Evolutionary conservation across 768 basidiomycete genomes (phyloP), one percentile per base, ranked within the genome.

Genomic region (Mycena floridula): DNA sequence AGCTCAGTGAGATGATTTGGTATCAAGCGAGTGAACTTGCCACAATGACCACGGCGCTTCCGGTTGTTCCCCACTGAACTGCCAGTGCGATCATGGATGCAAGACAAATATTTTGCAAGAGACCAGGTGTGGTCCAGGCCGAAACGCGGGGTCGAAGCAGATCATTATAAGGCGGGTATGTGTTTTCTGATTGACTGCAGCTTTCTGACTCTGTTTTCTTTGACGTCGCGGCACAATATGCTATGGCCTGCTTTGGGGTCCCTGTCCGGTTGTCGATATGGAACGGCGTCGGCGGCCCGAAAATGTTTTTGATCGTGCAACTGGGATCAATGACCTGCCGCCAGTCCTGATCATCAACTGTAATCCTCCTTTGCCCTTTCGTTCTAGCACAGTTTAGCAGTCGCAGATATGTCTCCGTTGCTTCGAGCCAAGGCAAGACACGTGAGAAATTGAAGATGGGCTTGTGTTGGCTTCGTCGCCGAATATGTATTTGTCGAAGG

Each of bases 11-110:
- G n/a, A n/a, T n/a, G n/a, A n/a, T n/a, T n/a, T n/a, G n/a, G n/a
- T n/a, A 55, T 3, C 47, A 47, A 1, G 66, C 67, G 7, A 63
- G 65, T 0, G 62, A 65, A 22, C 48, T 60, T 50, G 53, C 59
- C 9, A 54, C 52, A 7, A 52, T 50, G 3, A 64, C 30, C 23
- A 65, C 2, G 1, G 65, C 65, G 9, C 63, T 57, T 0, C 45
- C 32, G 2, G 58, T 55, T 5, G 65, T 63, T 0, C 51, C 58
- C 66, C 62, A 67, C 42, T 67, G 65, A 16, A 68, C 22, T 8
- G 44, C 45, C 18, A 68, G n/a, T n/a, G n/a, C n/a, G n/a, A n/a
- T n/a, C n/a, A n/a, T n/a, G n/a, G n/a, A n/a, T n/a, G n/a, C n/a
- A n/a, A n/a, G n/a, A n/a, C n/a, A n/a, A n/a, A n/a, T n/a, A n/a